phyloP scores from a whole-genome alignment of 441 rosid genomes.

The Geranium incanum region DNA sequence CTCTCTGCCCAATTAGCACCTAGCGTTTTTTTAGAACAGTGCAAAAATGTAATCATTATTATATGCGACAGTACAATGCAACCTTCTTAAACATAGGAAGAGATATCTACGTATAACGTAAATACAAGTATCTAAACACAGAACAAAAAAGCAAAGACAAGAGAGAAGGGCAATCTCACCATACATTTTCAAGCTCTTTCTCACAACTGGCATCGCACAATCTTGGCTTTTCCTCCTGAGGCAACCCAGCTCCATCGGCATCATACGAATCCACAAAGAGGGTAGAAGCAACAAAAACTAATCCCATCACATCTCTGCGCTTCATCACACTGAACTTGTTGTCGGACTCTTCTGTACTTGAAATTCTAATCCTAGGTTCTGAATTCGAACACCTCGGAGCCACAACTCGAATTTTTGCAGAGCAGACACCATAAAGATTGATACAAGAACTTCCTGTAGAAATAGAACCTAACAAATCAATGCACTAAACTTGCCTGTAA shows the following conservation, averaged over 20 bases:
- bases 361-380: slow-evolving; percentile 24
- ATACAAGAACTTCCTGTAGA: slow-evolving; percentile 23
- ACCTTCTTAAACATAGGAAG: neutral
- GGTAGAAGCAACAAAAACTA: slow-evolving; percentile 45
- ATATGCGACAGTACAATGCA: neutral
- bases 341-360: slow-evolving; percentile 24
- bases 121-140: neutral
- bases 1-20: too few relatives aligned
- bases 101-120: neutral
- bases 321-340: slow-evolving; percentile 21
- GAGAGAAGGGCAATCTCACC: slow-evolving; percentile 59
- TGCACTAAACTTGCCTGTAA: too few relatives aligned
- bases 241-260: slow-evolving; percentile 62
- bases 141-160: slow-evolving; percentile 5
- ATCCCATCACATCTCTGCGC: slow-evolving; percentile 52
- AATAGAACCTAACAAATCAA: slow-evolving; percentile 30
- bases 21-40: too few relatives aligned
- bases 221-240: slow-evolving; percentile 72
- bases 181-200: slow-evolving; percentile 97
- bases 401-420: slow-evolving; percentile 24
- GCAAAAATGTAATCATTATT: too few relatives aligned
- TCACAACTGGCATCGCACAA: slow-evolving; percentile 65
- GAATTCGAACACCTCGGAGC: slow-evolving; percentile 25
- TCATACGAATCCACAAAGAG: slow-evolving; percentile 27
- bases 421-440: slow-evolving; percentile 21